These are phyloP conservation scores for Fusarium haematococcum DNA, from an alignment of 2,329 filamentous ascomycete genomes.

Conservation along the genomic window DNA sequence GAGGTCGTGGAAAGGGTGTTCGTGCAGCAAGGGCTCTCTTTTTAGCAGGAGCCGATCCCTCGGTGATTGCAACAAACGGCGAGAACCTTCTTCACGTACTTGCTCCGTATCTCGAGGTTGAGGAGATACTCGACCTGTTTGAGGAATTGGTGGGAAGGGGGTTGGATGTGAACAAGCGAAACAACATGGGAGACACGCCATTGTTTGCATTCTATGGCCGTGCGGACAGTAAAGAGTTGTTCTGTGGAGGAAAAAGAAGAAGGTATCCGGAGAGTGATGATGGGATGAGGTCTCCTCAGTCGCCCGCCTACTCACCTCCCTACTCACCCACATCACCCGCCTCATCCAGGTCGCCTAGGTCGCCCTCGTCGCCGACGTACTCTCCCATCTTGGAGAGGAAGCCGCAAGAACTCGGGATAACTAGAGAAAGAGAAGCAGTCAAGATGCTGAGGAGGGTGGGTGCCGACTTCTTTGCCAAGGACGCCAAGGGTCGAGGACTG, in stretches of 20 bases:
- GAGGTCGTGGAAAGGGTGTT: neutral
- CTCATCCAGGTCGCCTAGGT: neutral
- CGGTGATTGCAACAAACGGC: constrained; percentile 20
- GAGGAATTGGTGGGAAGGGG: constrained; percentile 23
- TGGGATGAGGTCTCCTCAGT: neutral
- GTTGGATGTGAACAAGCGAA: constrained; percentile 41
- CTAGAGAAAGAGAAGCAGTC: constrained; percentile 1
- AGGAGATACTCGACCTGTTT: constrained; percentile 21
- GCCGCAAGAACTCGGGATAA: neutral
- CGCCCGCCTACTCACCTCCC: neutral
- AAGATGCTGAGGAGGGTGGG: constrained; percentile 32
- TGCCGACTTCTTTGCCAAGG: constrained; percentile 43
- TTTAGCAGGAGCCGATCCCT: constrained; percentile 36
- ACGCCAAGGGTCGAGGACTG: constrained; percentile 42
- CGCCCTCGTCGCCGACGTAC: neutral
- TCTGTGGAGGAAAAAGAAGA: neutral
- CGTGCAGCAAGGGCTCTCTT: constrained; percentile 23
- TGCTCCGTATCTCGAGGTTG: neutral
- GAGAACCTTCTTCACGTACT: constrained; percentile 40
- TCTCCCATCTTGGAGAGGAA: neutral
- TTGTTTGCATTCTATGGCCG: constrained; percentile 30
- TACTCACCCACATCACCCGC: neutral
- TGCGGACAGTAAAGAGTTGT: neutral
- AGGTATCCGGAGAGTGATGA: neutral
- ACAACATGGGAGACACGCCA: constrained; percentile 40